Base-by-base conservation (phyloP, 2,329 filamentous ascomycete genomes). In the Capronia coronata region DNA sequence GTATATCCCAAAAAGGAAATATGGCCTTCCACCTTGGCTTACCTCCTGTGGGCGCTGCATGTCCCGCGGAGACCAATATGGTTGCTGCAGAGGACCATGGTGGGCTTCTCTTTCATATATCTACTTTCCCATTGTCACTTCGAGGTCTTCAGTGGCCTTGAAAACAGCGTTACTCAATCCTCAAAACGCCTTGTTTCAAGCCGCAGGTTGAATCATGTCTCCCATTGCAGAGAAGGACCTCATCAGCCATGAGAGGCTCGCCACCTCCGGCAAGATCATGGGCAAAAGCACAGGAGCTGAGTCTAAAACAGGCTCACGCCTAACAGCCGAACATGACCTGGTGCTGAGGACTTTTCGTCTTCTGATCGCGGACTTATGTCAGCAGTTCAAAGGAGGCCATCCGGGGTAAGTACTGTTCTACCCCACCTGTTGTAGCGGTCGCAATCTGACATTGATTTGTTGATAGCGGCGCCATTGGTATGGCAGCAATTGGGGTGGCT, bases 321-420 rank as follows among this genome's bases (percentile, higher is more conserved):
- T 19, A 18, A 18, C 23, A 19, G n/a, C 35, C 2, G 44, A 55
- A 40, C 53, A 71, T 56, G 73, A 80, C 42, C 62, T 76, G 16
- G 77, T 82, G 1, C 65, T 85, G 43, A 75, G 73, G 58, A 77
- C 76, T 4, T 83, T 84, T 61, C 71, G 82, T 47, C 68, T 77
- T 43, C 66, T 86, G 23, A 81, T 86, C 51, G 80, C 82, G 38
- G 83, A 86, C 62, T 66, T 86, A 2, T 85, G 81, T 59, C 75
- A 86, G 62, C 82, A 86, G 56, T 86, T 84, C 65, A 78, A 78
- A 54, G 81, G 81, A 29, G 83, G 83, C 0, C 83, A 86, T 61
- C 82, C 82, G 14, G 82, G 82, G 77, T 82, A 69, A 58, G 71
- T 51, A 32, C 23, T 9, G 9, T n/a, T 7, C 29, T 11, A n/a